Evolutionary conservation across 352 stramenopile species (phyloP).

Genomic region (Thraustotheca clavata): DNA sequence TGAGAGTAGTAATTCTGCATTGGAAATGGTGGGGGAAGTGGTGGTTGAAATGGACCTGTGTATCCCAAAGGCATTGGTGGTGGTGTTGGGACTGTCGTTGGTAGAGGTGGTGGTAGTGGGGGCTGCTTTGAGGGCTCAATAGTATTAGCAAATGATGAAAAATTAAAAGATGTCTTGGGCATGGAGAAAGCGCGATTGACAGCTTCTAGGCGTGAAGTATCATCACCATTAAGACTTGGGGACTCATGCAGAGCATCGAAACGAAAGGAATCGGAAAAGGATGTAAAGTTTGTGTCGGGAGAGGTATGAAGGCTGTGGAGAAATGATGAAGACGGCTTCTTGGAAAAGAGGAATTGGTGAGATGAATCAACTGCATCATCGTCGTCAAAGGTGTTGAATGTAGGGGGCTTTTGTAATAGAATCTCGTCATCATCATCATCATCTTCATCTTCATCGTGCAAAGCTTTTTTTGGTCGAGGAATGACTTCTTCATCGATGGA

Average conservation of each 20-base stretch:
- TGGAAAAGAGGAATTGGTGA: not conserved
- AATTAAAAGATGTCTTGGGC: conserved; percentile 17
- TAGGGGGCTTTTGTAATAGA: conserved; percentile 2
- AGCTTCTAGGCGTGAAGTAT: conserved; percentile 23
- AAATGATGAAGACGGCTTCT: not conserved
- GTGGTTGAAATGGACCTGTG: conserved; percentile 29
- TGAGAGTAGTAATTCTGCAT: conserved; percentile 19
- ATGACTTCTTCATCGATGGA: conserved; percentile 52
- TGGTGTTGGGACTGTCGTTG: conserved; percentile 20
- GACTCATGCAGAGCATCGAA: not conserved
- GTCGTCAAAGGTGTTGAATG: conserved; percentile 1
- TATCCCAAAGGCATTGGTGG: conserved; percentile 20
- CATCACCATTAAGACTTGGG: too few species aligned
- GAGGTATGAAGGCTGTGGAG: not conserved
- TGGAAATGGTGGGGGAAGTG: conserved; percentile 21
- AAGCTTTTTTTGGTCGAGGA: conserved; percentile 10
- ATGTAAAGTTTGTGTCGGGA: conserved; percentile 12
- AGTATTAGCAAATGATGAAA: conserved; percentile 27
- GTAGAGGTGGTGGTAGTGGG: conserved; percentile 23
- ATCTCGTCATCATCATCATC: conserved; percentile 14
- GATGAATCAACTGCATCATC: not conserved
- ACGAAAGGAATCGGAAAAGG: conserved; percentile 2
- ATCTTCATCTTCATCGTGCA: not conserved
- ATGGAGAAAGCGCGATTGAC: conserved; percentile 27
- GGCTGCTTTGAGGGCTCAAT: not conserved